Percentiles rank a stretch among this genome's conserved stretches.
phyloP scores from a whole-genome alignment of 1,139 yeast genomes.

The Nadsonia commutata region DNA sequence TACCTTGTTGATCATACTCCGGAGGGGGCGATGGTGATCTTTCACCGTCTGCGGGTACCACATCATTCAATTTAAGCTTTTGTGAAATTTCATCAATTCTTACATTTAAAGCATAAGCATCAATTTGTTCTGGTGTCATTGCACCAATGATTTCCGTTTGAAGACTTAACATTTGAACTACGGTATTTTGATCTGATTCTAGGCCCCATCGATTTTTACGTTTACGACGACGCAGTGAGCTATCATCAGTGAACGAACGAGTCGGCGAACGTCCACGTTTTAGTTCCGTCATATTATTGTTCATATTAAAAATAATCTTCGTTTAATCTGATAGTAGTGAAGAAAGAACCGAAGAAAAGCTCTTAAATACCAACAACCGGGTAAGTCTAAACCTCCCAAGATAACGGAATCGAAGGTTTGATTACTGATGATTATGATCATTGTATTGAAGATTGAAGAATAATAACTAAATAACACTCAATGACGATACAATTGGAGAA shows the following conservation, averaged over 20 bases:
- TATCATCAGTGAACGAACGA: conserved; percentile 1
- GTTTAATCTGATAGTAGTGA: neutral
- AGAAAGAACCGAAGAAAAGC: neutral
- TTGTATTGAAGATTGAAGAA: too few relatives aligned
- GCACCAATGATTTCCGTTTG: conserved; percentile 34
- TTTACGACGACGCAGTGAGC: conserved; percentile 4
- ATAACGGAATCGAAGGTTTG: too few relatives aligned
- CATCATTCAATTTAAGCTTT: conserved; percentile 37
- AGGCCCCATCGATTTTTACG: conserved; percentile 22
- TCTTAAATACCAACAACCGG: too few relatives aligned
- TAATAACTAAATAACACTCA: too few relatives aligned
- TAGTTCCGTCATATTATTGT: neutral
- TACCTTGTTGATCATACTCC: conserved; percentile 67
- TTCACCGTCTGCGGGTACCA: conserved; percentile 23
- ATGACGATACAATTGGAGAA: conserved; percentile 4
- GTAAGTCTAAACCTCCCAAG: too few relatives aligned
- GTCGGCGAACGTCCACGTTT: neutral
- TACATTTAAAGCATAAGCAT: conserved; percentile 60
- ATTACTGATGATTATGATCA: too few relatives aligned
- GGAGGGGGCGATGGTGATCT: conserved; percentile 89
- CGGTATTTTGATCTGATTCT: conserved; percentile 16
- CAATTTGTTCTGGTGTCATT: conserved; percentile 73
- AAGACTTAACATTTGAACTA: conserved; percentile 17
- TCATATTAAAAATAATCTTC: neutral
- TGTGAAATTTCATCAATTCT: conserved; percentile 68